Percentiles rank a stretch among this genome's conserved stretches.
Conservation (phyloP, 352 stramenopile species). For the Lagenidium giganteum region DNA sequence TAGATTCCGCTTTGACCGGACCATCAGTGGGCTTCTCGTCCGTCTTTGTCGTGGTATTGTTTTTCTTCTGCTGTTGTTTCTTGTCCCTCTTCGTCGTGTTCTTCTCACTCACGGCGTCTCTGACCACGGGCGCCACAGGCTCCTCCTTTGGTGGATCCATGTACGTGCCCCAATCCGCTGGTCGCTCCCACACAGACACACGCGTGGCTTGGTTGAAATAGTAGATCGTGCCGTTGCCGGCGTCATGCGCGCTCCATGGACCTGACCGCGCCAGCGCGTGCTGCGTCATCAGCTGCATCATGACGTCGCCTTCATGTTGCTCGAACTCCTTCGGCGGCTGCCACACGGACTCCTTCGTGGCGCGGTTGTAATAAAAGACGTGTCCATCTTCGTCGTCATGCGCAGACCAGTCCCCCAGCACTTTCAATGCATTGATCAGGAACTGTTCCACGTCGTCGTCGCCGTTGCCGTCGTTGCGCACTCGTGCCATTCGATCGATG, state of each 20-base stretch:
- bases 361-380: constrained; percentile 56
- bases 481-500: too few species aligned
- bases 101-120: too few species aligned
- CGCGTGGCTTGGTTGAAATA: constrained; percentile 61
- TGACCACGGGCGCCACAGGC: constrained; percentile 5
- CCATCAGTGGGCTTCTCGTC: constrained; percentile 17
- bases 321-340: constrained; percentile 30
- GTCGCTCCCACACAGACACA: constrained; percentile 53
- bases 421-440: constrained; percentile 42
- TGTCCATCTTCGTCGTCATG: constrained; percentile 56
- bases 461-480: too few species aligned
- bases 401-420: constrained; percentile 48
- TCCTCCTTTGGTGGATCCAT: too few species aligned
- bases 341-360: constrained; percentile 40
- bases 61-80: constrained; percentile 9
- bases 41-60: constrained; percentile 5
- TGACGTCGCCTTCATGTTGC: constrained; percentile 46
- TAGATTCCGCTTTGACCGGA: too few species aligned
- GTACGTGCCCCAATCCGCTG: constrained; percentile 54
- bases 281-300: constrained; percentile 75
- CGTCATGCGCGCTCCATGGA: constrained; percentile 50
- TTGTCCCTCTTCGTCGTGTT: too few species aligned
- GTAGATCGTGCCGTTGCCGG: constrained; percentile 56
- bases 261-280: constrained; percentile 46
- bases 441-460: too few species aligned